Conservation (phyloP, 176 grass and related monocot species). For the Zea mays region Zm-B73-REFERENCE-NAM-5.0 NC_050105.1:4956001-4956500, state of each 20-base stretch:
- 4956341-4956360: conserved; percentile 73
- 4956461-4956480: conserved; percentile 56
- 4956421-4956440: conserved; percentile 39
- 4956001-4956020: no score
- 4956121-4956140: conserved; percentile 94
- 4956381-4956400: conserved; percentile 22
- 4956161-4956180: conserved; percentile 40
- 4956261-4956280: neutral
- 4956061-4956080: conserved; percentile 16
- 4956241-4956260: neutral
- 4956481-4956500: conserved; percentile 74
- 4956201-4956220: neutral
- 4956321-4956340: conserved; percentile 33
- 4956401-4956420: conserved; percentile 28
- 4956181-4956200: conserved; percentile 43
- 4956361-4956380: conserved; percentile 71
- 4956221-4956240: neutral
- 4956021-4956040: conserved; percentile 57
- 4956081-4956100: conserved; percentile 55
- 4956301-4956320: neutral
- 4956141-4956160: conserved; percentile 51
- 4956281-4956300: neutral
- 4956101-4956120: conserved; percentile 67
- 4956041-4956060: conserved; percentile 57
- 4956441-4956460: conserved; percentile 55